Evolutionary conservation across 78 protist genomes (phyloP).

Genomic region (Andalucia godoyi): DNA sequence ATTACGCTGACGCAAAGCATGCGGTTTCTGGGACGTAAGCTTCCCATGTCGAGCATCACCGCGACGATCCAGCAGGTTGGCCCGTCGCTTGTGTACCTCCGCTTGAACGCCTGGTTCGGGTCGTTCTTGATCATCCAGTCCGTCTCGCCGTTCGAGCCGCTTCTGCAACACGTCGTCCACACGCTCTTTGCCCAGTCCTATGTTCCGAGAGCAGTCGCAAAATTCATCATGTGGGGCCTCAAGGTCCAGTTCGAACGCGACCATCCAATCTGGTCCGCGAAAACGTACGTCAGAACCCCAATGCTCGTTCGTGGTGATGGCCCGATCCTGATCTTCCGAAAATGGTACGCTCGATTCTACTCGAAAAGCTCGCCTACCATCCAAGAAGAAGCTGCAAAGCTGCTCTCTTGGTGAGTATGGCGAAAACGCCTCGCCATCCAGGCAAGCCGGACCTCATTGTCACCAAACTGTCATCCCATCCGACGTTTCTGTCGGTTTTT

Average conservation of each 20-base stretch:
- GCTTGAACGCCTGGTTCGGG: neutral
- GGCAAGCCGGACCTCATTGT: too few species aligned
- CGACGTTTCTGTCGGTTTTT: too few species aligned
- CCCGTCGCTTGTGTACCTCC: constrained; percentile 6
- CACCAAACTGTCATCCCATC: too few species aligned
- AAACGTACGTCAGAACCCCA: neutral
- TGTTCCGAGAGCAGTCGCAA: neutral
- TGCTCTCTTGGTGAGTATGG: too few species aligned
- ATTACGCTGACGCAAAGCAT: neutral
- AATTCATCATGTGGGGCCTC: neutral
- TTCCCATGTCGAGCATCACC: neutral
- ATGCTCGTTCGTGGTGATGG: neutral
- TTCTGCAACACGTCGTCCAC: neutral
- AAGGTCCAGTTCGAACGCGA: neutral
- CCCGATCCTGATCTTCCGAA: neutral
- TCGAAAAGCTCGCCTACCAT: too few species aligned
- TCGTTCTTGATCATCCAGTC: neutral
- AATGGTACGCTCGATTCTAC: constrained; percentile 20
- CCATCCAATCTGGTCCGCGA: constrained; percentile 1
- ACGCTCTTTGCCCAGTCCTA: neutral
- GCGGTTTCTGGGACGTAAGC: neutral
- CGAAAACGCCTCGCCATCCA: too few species aligned
- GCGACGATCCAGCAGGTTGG: neutral
- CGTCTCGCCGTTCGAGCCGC: neutral
- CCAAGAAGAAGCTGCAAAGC: too few species aligned